These are phyloP conservation scores for Lactifluus piperatus DNA, from an alignment of 768 basidiomycete species.

Conservation along the genomic window DNA sequence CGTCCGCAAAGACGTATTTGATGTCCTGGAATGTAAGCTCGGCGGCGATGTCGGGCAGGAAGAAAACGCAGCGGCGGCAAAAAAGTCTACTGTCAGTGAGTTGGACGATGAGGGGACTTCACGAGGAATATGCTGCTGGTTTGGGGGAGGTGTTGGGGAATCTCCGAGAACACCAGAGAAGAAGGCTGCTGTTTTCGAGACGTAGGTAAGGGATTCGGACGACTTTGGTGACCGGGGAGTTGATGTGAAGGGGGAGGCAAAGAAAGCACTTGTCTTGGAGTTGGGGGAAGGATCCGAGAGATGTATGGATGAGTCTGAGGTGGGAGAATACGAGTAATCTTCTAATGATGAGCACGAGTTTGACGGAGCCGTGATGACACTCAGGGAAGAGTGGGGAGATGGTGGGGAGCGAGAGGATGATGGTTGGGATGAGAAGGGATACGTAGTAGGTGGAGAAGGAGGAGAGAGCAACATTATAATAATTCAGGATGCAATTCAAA, in stretches of 20 bases:
- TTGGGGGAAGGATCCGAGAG: conserved; percentile 7
- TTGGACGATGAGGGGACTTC: conserved; percentile 5
- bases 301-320: conserved; percentile 3
- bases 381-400: conserved; percentile 6
- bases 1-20: conserved; percentile 13
- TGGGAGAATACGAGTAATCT: conserved; percentile 3
- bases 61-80: not conserved
- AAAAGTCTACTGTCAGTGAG: conserved; percentile 18
- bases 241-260: conserved; percentile 10
- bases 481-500: not conserved
- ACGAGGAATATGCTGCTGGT: not conserved
- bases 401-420: not conserved
- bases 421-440: conserved; percentile 10
- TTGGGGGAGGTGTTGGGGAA: conserved; percentile 1
- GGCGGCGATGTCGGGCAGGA: conserved; percentile 16
- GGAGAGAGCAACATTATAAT: conserved; percentile 18
- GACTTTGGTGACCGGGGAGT: not conserved
- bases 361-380: not conserved
- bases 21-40: conserved; percentile 18
- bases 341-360: not conserved
- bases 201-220: conserved; percentile 1
- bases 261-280: conserved; percentile 19
- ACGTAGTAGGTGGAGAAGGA: conserved; percentile 4
- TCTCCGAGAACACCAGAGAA: conserved; percentile 14
- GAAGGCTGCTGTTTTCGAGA: conserved; percentile 19